A percentile compares a stretch with the other conserved stretches of the same genome.
Conservation (phyloP, 805 yeast genomes). For the Zygoascus ofunaensis region DNA sequence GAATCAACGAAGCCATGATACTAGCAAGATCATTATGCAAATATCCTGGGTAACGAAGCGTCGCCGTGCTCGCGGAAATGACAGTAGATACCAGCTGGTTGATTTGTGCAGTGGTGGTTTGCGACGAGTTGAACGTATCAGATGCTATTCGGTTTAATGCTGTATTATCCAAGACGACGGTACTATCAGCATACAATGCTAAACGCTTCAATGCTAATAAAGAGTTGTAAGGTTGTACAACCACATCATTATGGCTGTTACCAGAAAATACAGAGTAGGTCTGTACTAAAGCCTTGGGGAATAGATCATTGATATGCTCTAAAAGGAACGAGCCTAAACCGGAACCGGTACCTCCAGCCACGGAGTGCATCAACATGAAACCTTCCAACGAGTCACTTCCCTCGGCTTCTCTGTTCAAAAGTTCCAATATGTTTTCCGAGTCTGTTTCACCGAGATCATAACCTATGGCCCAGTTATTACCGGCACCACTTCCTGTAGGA, state of each 20-base stretch:
- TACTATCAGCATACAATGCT: slow-evolving; percentile 76
- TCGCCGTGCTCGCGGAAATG: slow-evolving; percentile 75
- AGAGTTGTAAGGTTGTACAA: slow-evolving; percentile 93
- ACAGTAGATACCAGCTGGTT: slow-evolving; percentile 81
- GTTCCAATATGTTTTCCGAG: slow-evolving; percentile 65
- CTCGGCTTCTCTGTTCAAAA: slow-evolving; percentile 84
- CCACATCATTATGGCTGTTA: slow-evolving; percentile 79
- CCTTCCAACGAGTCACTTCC: slow-evolving; percentile 83
- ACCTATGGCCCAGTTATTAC: slow-evolving; percentile 93
- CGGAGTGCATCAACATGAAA: slow-evolving; percentile 84
- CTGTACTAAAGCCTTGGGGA: slow-evolving; percentile 70
- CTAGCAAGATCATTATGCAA: slow-evolving; percentile 81
- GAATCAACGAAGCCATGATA: slow-evolving; percentile 70
- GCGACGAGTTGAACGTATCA: slow-evolving; percentile 43
- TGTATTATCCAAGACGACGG: slow-evolving; percentile 85
- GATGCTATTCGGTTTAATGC: slow-evolving; percentile 70
- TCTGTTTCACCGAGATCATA: slow-evolving; percentile 62
- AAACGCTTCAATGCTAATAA: slow-evolving; percentile 72
- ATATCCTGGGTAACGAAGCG: slow-evolving; percentile 84
- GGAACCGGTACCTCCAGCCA: slow-evolving; percentile 98
- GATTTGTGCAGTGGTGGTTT: slow-evolving; percentile 66
- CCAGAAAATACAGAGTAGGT: slow-evolving; percentile 67
- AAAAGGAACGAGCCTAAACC: slow-evolving; percentile 82
- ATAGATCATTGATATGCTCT: slow-evolving; percentile 72
- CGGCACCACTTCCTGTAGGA: slow-evolving; percentile 86